Percentiles rank a stretch among this genome's conserved stretches.
Evolutionary conservation across 1,284 basidiomycete genomes (phyloP).

Genomic region (Irpex lacteus): DNA sequence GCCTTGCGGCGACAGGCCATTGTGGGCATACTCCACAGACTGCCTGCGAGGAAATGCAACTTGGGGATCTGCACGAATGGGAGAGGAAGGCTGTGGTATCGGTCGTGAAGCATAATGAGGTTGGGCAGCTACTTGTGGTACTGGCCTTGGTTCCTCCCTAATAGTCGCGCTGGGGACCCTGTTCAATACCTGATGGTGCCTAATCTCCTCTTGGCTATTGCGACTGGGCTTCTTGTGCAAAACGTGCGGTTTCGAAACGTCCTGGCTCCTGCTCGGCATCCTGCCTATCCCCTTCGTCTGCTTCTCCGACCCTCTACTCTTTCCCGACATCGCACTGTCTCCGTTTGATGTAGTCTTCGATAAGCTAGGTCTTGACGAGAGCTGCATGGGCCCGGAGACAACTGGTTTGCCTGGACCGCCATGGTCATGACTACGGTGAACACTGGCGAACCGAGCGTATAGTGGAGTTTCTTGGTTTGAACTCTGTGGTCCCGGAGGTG

Average conservation of each 20-base stretch:
- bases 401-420: conserved; percentile 19
- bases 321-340: neutral
- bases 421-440: conserved; percentile 14
- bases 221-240: neutral
- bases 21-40: neutral
- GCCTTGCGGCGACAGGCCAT: neutral
- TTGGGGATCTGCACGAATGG: neutral
- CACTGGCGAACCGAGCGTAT: conserved; percentile 28
- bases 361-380: conserved; percentile 15
- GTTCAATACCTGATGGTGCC: neutral
- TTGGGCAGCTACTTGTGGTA: neutral
- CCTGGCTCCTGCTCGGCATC: conserved; percentile 7
- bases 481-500: conserved; percentile 3
- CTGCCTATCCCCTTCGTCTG: neutral
- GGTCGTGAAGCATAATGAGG: neutral
- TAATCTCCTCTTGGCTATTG: neutral
- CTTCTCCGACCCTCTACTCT: conserved; percentile 3
- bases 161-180: neutral
- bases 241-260: neutral
- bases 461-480: conserved; percentile 19
- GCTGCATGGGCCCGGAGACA: conserved; percentile 29
- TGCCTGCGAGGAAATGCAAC: neutral
- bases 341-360: conserved; percentile 1
- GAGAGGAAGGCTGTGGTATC: neutral
- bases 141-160: neutral